A percentile compares a stretch with the other conserved stretches of the same genome.
phyloP scores from a whole-genome alignment of 1,139 yeast genomes.

The Pichia sp. region DNA sequence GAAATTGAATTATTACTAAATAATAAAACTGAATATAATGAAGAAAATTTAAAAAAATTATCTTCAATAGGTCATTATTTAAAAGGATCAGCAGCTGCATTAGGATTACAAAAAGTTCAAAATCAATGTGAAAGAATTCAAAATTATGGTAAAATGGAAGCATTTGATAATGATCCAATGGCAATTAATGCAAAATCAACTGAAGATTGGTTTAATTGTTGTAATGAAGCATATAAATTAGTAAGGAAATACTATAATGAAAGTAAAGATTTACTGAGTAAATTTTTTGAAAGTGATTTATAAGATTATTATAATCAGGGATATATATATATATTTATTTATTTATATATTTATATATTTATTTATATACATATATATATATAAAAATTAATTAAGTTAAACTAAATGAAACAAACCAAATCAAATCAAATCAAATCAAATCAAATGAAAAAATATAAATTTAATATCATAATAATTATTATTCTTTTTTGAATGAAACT shows the following conservation, averaged over 20 bases:
- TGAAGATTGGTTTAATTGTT: constrained; percentile 43
- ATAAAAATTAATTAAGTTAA: too few relatives aligned
- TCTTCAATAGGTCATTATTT: constrained; percentile 84
- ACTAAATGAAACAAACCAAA: too few relatives aligned
- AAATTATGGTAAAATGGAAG: constrained; percentile 63
- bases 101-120: constrained; percentile 78
- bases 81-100: constrained; percentile 93
- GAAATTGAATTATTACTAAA: constrained; percentile 47
- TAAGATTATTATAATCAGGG: constrained; percentile 6
- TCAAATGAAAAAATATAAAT: too few relatives aligned
- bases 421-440: too few relatives aligned
- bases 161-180: constrained; percentile 39
- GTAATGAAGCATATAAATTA: constrained; percentile 48
- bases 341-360: too few relatives aligned
- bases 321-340: too few relatives aligned
- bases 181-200: constrained; percentile 21
- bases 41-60: constrained; percentile 49
- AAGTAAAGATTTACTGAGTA: constrained; percentile 52
- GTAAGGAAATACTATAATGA: constrained; percentile 53
- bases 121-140: constrained; percentile 90
- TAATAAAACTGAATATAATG: constrained; percentile 23
- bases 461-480: too few relatives aligned
- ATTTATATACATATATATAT: too few relatives aligned
- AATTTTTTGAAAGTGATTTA: constrained; percentile 41
- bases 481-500: neutral